phyloP scores from a whole-genome alignment of 129 eudicot species.

The Escallonia herrerae region DNA sequence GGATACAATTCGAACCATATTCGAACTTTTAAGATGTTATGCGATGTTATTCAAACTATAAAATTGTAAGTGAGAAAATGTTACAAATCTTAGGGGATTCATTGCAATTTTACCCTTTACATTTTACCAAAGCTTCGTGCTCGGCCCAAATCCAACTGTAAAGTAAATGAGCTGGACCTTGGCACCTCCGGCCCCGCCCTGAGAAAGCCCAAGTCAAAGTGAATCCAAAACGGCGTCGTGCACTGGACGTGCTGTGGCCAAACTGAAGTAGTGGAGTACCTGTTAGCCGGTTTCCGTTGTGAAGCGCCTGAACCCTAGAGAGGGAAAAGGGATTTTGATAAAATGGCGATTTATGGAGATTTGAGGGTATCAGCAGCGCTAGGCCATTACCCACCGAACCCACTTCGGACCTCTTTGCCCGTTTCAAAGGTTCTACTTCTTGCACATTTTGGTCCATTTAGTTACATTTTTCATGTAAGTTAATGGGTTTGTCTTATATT shows the following conservation, averaged over 20 bases:
- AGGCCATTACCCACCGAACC: constrained; percentile 32
- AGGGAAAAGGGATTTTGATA: not conserved
- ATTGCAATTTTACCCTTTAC: too few species aligned
- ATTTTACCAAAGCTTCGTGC: too few species aligned
- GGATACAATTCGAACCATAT: too few species aligned
- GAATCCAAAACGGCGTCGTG: not conserved
- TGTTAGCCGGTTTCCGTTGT: not conserved
- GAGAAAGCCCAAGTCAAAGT: too few species aligned
- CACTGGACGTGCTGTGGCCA: not conserved
- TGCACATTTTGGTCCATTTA: not conserved
- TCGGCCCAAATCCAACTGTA: too few species aligned
- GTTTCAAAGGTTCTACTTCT: constrained; percentile 33
- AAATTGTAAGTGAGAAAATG: too few species aligned
- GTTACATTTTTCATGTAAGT: not conserved
- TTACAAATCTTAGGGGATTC: too few species aligned
- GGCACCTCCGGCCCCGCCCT: too few species aligned
- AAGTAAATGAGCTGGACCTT: too few species aligned
- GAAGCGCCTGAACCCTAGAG: constrained; percentile 2
- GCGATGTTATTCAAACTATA: too few species aligned
- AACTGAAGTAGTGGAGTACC: constrained; percentile 1
- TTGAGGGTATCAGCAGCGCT: constrained; percentile 66
- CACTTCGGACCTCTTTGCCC: constrained; percentile 33
- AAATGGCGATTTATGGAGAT: constrained; percentile 74
- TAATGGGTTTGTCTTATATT: not conserved
- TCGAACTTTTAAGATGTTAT: too few species aligned